phyloP scores from a whole-genome alignment of 2,329 filamentous ascomycete species.

The Calonectria montana region DNA sequence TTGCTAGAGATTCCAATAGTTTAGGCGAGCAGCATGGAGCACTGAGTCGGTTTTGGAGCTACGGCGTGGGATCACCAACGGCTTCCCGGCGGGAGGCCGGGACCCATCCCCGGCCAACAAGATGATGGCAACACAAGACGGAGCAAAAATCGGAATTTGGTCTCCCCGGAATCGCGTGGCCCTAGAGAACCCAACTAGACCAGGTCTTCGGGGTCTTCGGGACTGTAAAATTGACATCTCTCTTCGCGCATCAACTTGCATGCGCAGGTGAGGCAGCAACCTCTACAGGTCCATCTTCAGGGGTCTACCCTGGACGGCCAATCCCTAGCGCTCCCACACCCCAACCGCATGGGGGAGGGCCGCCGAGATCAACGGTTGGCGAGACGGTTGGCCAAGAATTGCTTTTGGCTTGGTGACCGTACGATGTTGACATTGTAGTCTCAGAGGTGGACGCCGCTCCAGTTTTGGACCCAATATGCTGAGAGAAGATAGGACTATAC shows the following conservation, averaged over 20 bases:
- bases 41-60: background rate
- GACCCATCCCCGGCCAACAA: background rate
- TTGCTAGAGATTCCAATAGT: background rate
- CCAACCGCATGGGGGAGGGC: background rate
- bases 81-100: background rate
- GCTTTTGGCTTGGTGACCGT: background rate
- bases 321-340: conserved; percentile 6
- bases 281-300: background rate
- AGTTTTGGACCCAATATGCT: background rate
- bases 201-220: background rate
- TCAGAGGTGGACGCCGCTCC: background rate
- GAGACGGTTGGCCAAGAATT: background rate
- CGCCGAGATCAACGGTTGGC: background rate
- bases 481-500: background rate
- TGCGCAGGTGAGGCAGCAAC: background rate
- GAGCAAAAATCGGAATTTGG: background rate
- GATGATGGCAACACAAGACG: conserved; percentile 13
- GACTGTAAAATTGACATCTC: background rate
- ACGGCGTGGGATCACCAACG: background rate
- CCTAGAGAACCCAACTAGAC: background rate
- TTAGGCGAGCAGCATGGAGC: background rate
- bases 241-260: background rate
- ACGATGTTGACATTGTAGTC: background rate
- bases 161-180: background rate
- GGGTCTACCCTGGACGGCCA: conserved; percentile 12